Percentiles rank a stretch among this genome's conserved stretches.
These are phyloP conservation scores for Sequoiadendron giganteum DNA, from an alignment of 75 land plant genomes.

Conservation along the genomic window DNA sequence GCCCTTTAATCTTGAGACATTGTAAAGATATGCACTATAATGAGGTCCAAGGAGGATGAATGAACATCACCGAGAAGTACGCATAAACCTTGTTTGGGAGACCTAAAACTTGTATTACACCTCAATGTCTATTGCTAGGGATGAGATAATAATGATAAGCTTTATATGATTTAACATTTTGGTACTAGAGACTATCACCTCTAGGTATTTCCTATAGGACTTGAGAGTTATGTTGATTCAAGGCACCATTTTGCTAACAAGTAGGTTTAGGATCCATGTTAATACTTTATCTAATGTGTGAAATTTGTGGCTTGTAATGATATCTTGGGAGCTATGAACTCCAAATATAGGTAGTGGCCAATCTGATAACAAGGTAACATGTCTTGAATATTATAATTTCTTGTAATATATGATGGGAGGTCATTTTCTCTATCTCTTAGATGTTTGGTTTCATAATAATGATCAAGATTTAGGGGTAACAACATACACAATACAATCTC, in stretches of 20 bases:
- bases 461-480: too few species aligned
- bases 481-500: too few species aligned
- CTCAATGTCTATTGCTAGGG: constrained; percentile 43
- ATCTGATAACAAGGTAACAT: neutral
- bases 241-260: constrained; percentile 56
- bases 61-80: constrained; percentile 65
- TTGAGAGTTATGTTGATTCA: constrained; percentile 66
- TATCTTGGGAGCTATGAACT: neutral
- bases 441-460: too few species aligned
- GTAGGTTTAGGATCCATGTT: neutral
- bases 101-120: constrained; percentile 43
- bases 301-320: neutral
- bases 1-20: constrained; percentile 70
- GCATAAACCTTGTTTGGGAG: constrained; percentile 79
- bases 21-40: constrained; percentile 61
- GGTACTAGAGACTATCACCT: constrained; percentile 74
- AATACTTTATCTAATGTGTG: neutral
- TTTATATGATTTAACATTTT: constrained; percentile 53
- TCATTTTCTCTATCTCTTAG: neutral
- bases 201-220: constrained; percentile 78
- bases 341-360: neutral
- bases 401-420: neutral
- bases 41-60: constrained; percentile 67
- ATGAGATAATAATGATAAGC: constrained; percentile 52
- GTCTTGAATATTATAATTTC: neutral